Percentiles rank a stretch among this genome's conserved stretches.
phyloP scores from a whole-genome alignment of 768 basidiomycete genomes.

The Tulasnella calospora region DNA sequence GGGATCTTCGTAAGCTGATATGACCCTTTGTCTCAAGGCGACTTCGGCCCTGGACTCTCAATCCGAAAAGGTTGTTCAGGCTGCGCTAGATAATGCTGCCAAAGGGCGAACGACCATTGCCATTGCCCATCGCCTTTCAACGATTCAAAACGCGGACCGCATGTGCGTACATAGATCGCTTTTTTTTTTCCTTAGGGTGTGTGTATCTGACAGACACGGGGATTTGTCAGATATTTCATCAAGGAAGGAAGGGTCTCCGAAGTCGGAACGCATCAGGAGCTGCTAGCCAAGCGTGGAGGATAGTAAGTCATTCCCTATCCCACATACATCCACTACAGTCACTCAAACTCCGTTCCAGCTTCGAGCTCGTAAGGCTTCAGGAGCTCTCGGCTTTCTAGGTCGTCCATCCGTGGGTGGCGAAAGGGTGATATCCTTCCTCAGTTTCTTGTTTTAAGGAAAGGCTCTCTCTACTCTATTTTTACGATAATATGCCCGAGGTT shows the following conservation, averaged over 20 bases:
- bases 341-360: constrained; percentile 34
- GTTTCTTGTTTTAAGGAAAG: not conserved
- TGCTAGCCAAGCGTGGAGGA: constrained; percentile 41
- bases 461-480: not conserved
- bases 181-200: not conserved
- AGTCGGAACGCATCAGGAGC: constrained; percentile 81
- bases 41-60: constrained; percentile 87
- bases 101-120: constrained; percentile 91
- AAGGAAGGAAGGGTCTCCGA: constrained; percentile 83
- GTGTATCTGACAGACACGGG: constrained; percentile 14
- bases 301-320: constrained; percentile 35
- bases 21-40: constrained; percentile 39
- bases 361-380: constrained; percentile 84
- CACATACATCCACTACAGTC: not conserved
- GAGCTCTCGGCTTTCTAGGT: constrained; percentile 40
- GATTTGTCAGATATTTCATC: constrained; percentile 65
- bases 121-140: constrained; percentile 90
- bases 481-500: not conserved
- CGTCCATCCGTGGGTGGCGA: not conserved
- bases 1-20: too few relatives aligned
- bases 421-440: not conserved
- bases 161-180: constrained; percentile 51
- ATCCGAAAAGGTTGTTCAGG: constrained; percentile 92
- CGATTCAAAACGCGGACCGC: constrained; percentile 85
- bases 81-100: constrained; percentile 85